A percentile compares a stretch with the other conserved stretches of the same genome.
phyloP scores from a whole-genome alignment of 495 filamentous ascomycete genomes.

The Xeromyces bisporus region DNA sequence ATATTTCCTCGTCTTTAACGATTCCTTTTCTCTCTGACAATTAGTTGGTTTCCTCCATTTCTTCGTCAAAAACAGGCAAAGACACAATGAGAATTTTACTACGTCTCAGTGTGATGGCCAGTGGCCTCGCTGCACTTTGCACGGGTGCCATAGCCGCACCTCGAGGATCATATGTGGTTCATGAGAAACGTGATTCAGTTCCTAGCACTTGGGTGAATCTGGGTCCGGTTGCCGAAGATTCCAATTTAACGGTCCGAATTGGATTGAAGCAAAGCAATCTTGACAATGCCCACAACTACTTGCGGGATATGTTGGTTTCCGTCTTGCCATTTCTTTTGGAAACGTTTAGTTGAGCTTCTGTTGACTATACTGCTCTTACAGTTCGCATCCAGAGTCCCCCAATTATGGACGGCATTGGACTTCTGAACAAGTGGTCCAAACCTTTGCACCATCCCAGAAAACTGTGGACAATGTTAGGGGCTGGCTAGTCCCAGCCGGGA shows the following conservation, averaged over 20 bases:
- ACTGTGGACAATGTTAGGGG: conserved; percentile 19
- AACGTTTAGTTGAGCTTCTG: too few species aligned
- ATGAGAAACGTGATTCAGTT: conserved; percentile 15
- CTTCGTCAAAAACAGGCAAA: too few species aligned
- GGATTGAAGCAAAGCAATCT: conserved; percentile 27
- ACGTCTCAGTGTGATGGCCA: not conserved
- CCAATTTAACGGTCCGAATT: conserved; percentile 26
- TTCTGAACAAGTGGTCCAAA: conserved; percentile 21
- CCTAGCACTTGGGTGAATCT: conserved; percentile 12
- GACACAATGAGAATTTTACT: not conserved
- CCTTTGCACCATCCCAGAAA: conserved; percentile 22
- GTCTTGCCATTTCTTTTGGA: not conserved
- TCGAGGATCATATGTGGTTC: conserved; percentile 7
- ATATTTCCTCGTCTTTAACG: too few species aligned
- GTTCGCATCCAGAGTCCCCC: conserved; percentile 18
- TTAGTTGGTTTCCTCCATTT: too few species aligned
- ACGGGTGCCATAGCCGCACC: not conserved
- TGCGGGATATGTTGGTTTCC: conserved; percentile 20
- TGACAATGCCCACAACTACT: conserved; percentile 23
- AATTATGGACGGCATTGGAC: conserved; percentile 34
- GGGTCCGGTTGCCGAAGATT: conserved; percentile 4
- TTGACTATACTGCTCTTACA: not conserved
- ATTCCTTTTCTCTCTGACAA: too few species aligned
- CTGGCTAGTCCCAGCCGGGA: conserved; percentile 29
- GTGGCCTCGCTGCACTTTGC: not conserved